Conservation (phyloP, 352 stramenopile genomes). For the Phytopythium ostracodes region DNA sequence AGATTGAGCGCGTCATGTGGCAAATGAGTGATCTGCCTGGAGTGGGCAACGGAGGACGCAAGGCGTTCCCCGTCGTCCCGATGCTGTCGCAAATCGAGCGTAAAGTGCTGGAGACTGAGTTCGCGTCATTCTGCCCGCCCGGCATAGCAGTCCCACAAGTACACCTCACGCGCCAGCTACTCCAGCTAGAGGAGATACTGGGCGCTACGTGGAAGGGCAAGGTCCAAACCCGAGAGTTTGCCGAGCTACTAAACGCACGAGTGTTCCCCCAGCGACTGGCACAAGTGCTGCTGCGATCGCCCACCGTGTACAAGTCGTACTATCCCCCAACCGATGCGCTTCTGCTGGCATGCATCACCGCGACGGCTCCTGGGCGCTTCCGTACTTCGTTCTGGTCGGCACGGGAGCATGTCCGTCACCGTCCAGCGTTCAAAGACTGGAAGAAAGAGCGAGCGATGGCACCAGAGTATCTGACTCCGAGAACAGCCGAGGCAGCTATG, state of each 20-base stretch:
- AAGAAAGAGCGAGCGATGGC: slow-evolving; percentile 29
- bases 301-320: slow-evolving; percentile 40
- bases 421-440: slow-evolving; percentile 68
- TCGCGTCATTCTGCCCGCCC: slow-evolving; percentile 31
- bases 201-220: slow-evolving; percentile 44
- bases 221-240: slow-evolving; percentile 36
- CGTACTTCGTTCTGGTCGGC: slow-evolving; percentile 44
- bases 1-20: slow-evolving; percentile 59
- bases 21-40: slow-evolving; percentile 51
- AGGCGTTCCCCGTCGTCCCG: slow-evolving; percentile 43
- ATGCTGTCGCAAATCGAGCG: slow-evolving; percentile 32
- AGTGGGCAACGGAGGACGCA: slow-evolving; percentile 59
- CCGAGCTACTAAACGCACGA: slow-evolving; percentile 28
- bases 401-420: slow-evolving; percentile 57
- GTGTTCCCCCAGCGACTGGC: slow-evolving; percentile 64
- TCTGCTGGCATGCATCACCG: slow-evolving; percentile 37
- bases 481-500: slow-evolving; percentile 33
- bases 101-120: slow-evolving; percentile 55
- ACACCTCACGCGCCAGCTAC: slow-evolving; percentile 54
- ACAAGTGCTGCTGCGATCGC: slow-evolving; percentile 36
- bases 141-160: slow-evolving; percentile 21
- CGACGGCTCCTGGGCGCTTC: slow-evolving; percentile 49
- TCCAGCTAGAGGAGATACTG: slow-evolving; percentile 55
- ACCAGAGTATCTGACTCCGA: slow-evolving; percentile 60
- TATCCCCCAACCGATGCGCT: slow-evolving; percentile 53